Base-by-base conservation (phyloP, 768 basidiomycete species). In the Tylopilus intermedius region DNA sequence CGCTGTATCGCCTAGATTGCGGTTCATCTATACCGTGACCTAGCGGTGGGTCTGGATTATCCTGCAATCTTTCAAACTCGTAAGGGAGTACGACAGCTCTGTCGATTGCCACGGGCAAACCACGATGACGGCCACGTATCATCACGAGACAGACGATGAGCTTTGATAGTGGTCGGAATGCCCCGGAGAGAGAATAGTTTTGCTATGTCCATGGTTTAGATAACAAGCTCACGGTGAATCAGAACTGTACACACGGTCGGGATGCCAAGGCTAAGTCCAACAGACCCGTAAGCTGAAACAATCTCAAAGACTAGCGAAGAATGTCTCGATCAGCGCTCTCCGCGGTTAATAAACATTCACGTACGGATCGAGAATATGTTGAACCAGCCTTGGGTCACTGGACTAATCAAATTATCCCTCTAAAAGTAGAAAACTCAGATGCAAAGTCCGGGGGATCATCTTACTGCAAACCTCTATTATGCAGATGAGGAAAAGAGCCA, bases 91-190 rank as follows among this genome's bases (percentile, higher is more conserved):
- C 77, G 47, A 94, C 80, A 0, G 93, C 90, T 48, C 93, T 82
- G 69, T 93, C 90, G 44, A 94, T 91, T 8, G 90, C 91, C 21
- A 89, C 85, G 0, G 90, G 90, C 7, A 93, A 72, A 35, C 91
- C 90, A 44, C 94, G 85, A 68, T 97, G 94, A 11, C 92, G 81
- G 8, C 94, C 93, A 52, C 96, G 88, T 55, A 99, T 78, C 91
- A 98, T 98, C 59, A 98, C 92, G 9, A 80, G 67, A 63, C 83
- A 85, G 26, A 97, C 60, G 51, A 98, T 83, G 33, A 98, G 77
- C 68, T 98, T 98, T 0, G 93, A 94, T 5, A 96, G 69, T 0
- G 86, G 80, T 13, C 77, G 74, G 53, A 94, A 83, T 9, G 85
- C 81, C 2, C 92, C 94, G 5, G 82, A 81, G 49, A 97, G 79